Percentiles rank a stretch among this genome's conserved stretches.
Conservation (phyloP, 176 grass and related monocot genomes). For the Aegilops longissima region DNA sequence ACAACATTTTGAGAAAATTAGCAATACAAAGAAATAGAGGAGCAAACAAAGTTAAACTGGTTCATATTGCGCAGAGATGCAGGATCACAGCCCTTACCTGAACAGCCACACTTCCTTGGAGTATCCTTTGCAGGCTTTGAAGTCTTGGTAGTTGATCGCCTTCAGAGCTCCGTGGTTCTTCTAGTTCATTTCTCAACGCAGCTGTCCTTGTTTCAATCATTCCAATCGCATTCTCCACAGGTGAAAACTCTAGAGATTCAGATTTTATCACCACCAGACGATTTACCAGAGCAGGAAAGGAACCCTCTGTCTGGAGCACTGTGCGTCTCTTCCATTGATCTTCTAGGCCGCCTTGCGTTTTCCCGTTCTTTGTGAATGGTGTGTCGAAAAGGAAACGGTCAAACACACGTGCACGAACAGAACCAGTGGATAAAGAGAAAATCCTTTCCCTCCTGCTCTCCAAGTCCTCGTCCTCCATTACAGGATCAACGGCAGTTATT, state of each 20-base stretch:
- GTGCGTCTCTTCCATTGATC: constrained; percentile 99
- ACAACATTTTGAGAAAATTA: constrained; percentile 23
- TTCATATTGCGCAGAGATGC: neutral
- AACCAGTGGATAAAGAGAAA: constrained; percentile 80
- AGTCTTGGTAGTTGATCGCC: constrained; percentile 94
- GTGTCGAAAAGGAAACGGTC: constrained; percentile 94
- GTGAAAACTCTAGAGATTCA: constrained; percentile 97
- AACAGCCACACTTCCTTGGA: constrained; percentile 98
- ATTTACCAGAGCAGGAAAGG: constrained; percentile 95
- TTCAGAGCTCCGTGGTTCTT: constrained; percentile 96
- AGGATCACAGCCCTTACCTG: constrained; percentile 49
- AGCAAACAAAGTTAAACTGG: neutral
- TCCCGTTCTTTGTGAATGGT: constrained; percentile 98
- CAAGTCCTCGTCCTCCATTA: constrained; percentile 98
- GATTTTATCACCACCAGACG: constrained; percentile 79
- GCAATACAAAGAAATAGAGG: neutral
- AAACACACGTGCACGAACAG: constrained; percentile 86
- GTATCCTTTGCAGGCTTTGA: constrained; percentile 96
- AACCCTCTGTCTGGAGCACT: constrained; percentile 86
- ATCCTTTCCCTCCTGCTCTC: constrained; percentile 96
- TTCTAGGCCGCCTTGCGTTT: constrained; percentile 93
- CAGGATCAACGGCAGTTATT: constrained; percentile 98
- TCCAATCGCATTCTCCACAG: constrained; percentile 97
- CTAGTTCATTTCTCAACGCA: constrained; percentile 94
- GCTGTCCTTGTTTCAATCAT: constrained; percentile 99